These are phyloP conservation scores for Coleophoma cylindrospora DNA, from an alignment of 2,329 filamentous ascomycete species.

Conservation along the genomic window DNA sequence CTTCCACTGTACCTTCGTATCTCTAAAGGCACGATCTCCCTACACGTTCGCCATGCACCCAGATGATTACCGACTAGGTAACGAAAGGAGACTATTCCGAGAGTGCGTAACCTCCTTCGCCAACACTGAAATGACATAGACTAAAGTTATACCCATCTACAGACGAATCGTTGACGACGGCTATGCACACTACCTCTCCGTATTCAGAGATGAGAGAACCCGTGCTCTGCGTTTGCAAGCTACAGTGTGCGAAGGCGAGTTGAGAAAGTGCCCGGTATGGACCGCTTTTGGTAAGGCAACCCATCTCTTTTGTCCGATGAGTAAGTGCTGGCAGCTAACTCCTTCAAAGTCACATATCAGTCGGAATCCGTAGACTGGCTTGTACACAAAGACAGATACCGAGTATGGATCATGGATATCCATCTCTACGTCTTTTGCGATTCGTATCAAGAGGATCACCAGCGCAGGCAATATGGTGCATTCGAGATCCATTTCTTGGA, in stretches of 20 bases:
- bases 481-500: slow-evolving; percentile 26
- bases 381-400: slow-evolving; percentile 37
- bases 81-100: slow-evolving; percentile 49
- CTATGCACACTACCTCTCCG: slow-evolving; percentile 46
- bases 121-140: background rate
- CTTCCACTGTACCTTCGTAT: slow-evolving; percentile 53
- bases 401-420: slow-evolving; percentile 47
- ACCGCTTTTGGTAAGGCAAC: slow-evolving; percentile 51
- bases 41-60: slow-evolving; percentile 38
- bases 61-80: slow-evolving; percentile 40
- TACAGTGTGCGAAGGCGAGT: slow-evolving; percentile 47
- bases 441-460: slow-evolving; percentile 49
- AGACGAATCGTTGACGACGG: slow-evolving; percentile 53
- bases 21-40: slow-evolving; percentile 46
- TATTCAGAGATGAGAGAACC: slow-evolving; percentile 46
- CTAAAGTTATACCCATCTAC: background rate
- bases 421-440: slow-evolving; percentile 55
- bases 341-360: slow-evolving; percentile 44
- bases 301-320: background rate
- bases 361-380: slow-evolving; percentile 45
- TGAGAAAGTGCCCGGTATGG: slow-evolving; percentile 54
- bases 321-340: background rate
- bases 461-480: slow-evolving; percentile 33
- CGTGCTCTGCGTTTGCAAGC: slow-evolving; percentile 49
- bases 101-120: slow-evolving; percentile 37